Evolutionary conservation across 305 asterid genomes (phyloP), one percentile per base, ranked within the genome.

Genomic region (Fraxinus sp.): DNA sequence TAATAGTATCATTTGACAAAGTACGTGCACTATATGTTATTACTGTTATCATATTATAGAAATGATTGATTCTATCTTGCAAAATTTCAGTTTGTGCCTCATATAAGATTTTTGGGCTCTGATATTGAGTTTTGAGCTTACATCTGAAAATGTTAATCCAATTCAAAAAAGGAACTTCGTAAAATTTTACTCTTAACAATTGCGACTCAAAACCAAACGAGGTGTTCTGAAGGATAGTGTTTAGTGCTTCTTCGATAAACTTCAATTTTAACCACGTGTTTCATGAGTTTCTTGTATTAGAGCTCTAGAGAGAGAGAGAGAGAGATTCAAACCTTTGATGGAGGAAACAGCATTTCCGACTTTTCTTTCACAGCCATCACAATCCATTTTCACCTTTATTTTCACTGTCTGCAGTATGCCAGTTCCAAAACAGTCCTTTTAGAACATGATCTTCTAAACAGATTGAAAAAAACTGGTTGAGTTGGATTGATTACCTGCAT

Each of bases 361-460:
- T 83, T 46, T 90, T 77, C 95, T 89, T 85, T 90, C 97, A 73
- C 97, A 93, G 77, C 95, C 97, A 75, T 93, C 94, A 75, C 97
- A 93, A 55, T 93, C 97, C 97, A 93, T 89, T 88, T 93, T 92
- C 81, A 93, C 97, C 85, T 82, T 93, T 39, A 93, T 87, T 75
- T 90, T 90, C 46, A 93, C 96, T 10, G 92, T 92, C 95, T 93
- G 88, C 62, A 49, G 20, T 79, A 84, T 20, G 16, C 0, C n/a
- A 32, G 79, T 28, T 9, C 24, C 18, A 20, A 24, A 35, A 49
- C 20, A 14, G 14, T 55, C 64, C 7, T 55, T 49, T 55, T 16
- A 2, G 64, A 55, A 55, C 66, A 6, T n/a, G 26, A 16, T 59
- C 68, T 9, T 77, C 20, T 10, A 59, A 14, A 26, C 16, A 9